Conservation (phyloP, 2,329 filamentous ascomycete genomes). For the Gnomoniopsis sp. region DNA sequence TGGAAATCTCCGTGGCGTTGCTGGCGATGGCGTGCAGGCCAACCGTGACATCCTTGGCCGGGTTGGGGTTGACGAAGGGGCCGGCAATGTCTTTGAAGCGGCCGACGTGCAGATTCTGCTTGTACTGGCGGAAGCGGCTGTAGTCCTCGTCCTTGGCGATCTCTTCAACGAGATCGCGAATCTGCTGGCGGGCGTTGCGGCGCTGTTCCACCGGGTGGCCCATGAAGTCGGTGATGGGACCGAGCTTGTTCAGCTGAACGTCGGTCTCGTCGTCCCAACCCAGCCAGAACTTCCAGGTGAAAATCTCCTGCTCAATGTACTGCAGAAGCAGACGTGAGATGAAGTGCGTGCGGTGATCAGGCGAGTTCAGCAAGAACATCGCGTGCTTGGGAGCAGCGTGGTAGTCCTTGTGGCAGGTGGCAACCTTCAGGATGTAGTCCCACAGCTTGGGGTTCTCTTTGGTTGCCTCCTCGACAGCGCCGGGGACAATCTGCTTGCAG, state of each 20-base stretch:
- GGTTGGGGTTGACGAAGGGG: conserved; percentile 41
- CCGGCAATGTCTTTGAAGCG: conserved; percentile 34
- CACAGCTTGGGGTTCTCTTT: conserved; percentile 27
- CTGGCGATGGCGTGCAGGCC: conserved; percentile 41
- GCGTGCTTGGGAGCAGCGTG: conserved; percentile 30
- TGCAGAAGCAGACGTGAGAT: conserved; percentile 35
- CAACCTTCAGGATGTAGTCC: conserved; percentile 33
- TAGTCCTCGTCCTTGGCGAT: conserved; percentile 30
- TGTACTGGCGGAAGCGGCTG: conserved; percentile 21
- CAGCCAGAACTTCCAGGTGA: conserved; percentile 31
- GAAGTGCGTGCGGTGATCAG: conserved; percentile 30
- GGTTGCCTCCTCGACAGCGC: conserved; percentile 17
- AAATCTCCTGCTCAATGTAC: conserved; percentile 33
- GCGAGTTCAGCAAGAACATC: conserved; percentile 30
- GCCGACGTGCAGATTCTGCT: conserved; percentile 21
- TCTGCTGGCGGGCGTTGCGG: conserved; percentile 33
- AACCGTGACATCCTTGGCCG: conserved; percentile 33
- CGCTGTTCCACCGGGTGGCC: conserved; percentile 27
- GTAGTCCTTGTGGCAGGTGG: conserved; percentile 24
- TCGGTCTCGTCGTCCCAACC: conserved; percentile 26
- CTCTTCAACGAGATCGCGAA: conserved; percentile 29
- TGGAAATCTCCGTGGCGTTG: conserved; percentile 42
- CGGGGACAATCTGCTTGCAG: conserved; percentile 19
- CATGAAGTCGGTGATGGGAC: conserved; percentile 19
- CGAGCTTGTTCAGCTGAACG: conserved; percentile 20